Evolutionary conservation across 2,329 filamentous ascomycete species (phyloP), one percentile per base, ranked within the genome.

Genomic region (Septoria linicola): DNA sequence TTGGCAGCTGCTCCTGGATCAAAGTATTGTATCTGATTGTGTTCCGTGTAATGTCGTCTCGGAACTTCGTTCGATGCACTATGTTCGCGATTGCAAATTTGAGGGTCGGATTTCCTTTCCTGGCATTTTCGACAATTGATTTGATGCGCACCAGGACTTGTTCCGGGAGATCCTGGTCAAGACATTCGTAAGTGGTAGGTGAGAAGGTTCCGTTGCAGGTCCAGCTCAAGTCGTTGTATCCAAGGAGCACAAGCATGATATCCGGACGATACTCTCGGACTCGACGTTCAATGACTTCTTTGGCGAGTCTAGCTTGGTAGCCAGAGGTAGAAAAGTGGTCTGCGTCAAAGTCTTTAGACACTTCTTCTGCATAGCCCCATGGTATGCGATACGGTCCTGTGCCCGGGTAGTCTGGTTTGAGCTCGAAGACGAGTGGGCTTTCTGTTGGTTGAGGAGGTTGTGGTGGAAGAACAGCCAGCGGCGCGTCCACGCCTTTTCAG

Each of bases 351-450:
- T 53, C 56, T 5, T 53, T 41, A 8, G 57, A 51, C 11, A 69
- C 59, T 19, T 59, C 65, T 1, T 35, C 41, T 8, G 66, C 66
- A 48, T 72, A 72, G 0, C 64, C 66, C 32, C 70, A 70, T 13
- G 42, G 36, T 2, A 52, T 46, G 19, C 37, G 36, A 27, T 31
- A 25, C 8, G 41, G 16, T 16, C 41, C 41, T 19, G 41, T 31
- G 3, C 10, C 47, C 32, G 16, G 53, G 50, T n/a, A 56, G 25
- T 36, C 41, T 36, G n/a, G 53, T 47, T 43, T 25, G 19, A 27
- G 16, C 41, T 25, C 25, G 3, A 43, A 43, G 13, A 32, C 19
- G 27, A 31, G 2, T 30, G 41, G 27, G 17, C 19, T 8, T 16
- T 43, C 41, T 8, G 41, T 43, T 6, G 55, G 55, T 34, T 54